Evolutionary conservation across 2,329 filamentous ascomycete species (phyloP).

Genomic region (Aspergillus viridinutans): DNA sequence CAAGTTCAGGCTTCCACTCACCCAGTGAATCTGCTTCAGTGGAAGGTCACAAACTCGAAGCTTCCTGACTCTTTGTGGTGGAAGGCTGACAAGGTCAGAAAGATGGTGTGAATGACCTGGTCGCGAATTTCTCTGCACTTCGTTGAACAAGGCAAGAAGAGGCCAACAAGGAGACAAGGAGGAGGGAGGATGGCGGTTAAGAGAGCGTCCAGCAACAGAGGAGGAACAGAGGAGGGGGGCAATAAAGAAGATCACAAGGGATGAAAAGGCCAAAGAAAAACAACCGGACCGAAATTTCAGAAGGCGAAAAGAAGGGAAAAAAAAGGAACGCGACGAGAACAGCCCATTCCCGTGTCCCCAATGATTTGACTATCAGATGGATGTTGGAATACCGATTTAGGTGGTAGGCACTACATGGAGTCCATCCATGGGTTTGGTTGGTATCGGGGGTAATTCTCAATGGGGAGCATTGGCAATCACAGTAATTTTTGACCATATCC

Average conservation of each 20-base stretch:
- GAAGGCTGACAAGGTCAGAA: neutral
- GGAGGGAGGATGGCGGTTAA: conserved; percentile 9
- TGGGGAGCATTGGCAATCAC: neutral
- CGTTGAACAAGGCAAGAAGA: conserved; percentile 1
- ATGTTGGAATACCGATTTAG: neutral
- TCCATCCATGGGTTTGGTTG: neutral
- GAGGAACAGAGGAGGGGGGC: neutral
- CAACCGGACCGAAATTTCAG: neutral
- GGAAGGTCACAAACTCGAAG: neutral
- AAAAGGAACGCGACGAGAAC: neutral
- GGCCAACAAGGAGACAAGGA: neutral
- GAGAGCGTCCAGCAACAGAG: conserved; percentile 10
- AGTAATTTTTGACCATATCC: conserved; percentile 13
- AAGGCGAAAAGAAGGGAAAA: neutral
- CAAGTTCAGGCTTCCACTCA: neutral
- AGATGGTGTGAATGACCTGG: neutral
- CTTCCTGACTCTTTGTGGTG: neutral
- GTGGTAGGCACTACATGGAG: neutral
- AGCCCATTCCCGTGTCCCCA: neutral
- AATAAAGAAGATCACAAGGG: neutral
- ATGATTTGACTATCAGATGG: neutral
- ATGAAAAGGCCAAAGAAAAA: neutral
- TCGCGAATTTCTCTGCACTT: neutral
- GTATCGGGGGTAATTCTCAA: neutral
- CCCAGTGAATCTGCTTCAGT: conserved; percentile 1